These are phyloP conservation scores for Gyrodon lividus DNA, from an alignment of 768 basidiomycete genomes.

Conservation along the genomic window DNA sequence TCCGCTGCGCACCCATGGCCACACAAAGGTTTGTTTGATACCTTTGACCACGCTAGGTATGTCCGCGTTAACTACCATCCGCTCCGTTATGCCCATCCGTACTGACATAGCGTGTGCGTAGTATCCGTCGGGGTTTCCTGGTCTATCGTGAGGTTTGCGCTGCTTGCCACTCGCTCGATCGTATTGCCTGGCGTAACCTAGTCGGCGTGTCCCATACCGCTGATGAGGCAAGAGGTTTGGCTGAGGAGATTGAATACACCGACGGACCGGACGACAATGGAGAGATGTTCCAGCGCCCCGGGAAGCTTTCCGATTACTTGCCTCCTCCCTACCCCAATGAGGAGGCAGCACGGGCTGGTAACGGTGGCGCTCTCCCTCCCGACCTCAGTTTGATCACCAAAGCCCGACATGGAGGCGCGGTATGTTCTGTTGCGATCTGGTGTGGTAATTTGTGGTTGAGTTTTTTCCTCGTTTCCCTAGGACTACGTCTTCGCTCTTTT, in stretches of 20 bases:
- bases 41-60: conserved; percentile 96
- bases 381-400: conserved; percentile 97
- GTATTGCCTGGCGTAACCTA: conserved; percentile 99
- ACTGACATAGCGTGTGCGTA: conserved; percentile 31
- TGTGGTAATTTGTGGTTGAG: conserved; percentile 1
- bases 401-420: conserved; percentile 94
- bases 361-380: conserved; percentile 93
- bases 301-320: conserved; percentile 97
- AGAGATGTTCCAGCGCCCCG: conserved; percentile 98
- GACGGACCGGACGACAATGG: conserved; percentile 94
- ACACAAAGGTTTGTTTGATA: conserved; percentile 83
- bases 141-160: conserved; percentile 99
- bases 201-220: conserved; percentile 97
- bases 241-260: conserved; percentile 94
- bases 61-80: conserved; percentile 27
- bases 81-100: conserved; percentile 5
- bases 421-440: conserved; percentile 42
- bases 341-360: conserved; percentile 92
- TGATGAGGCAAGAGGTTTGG: conserved; percentile 86
- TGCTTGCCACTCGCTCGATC: conserved; percentile 97
- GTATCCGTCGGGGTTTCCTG: conserved; percentile 93
- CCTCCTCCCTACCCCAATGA: conserved; percentile 96
- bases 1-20: conserved; percentile 86
- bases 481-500: conserved; percentile 97
- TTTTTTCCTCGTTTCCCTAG: conserved; percentile 37